Evolutionary conservation across 2,329 filamentous ascomycete genomes (phyloP), one percentile per base, ranked within the genome.

Genomic region (Botrytis sinoallii): DNA sequence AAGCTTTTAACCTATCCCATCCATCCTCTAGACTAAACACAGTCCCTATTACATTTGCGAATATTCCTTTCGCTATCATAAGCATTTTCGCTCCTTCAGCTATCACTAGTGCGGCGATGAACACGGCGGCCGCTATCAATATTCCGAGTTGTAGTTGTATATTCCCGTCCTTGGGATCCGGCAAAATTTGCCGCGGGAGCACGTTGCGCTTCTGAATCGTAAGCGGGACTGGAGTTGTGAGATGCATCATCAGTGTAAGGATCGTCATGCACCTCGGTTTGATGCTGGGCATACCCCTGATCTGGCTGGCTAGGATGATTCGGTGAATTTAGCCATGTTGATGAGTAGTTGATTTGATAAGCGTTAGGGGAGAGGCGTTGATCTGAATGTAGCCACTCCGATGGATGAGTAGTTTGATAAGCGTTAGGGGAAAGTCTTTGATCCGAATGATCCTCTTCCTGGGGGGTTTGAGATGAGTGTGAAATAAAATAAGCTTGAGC

Each of bases 21-120:
- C 52, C 25, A 55, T 55, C 52, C n/a, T 55, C 14, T 8, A 8
- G 5, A 18, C n/a, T 3, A n/a, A 52, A 12, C 48, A 14, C 1
- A 46, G 9, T 22, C 44, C 44, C 44, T 46, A 46, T 46, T 9
- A 22, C 44, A 46, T 22, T 46, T 22, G 18, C 1, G 18, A 46
- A 22, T 22, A 7, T 46, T 0, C 1, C 25, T 52, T 55, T 55
- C n/a, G 52, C 48, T 55, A 9, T 5, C 6, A 9, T 25, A 7
- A 29, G 14, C 0, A 29, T 12, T 52, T 7, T 29, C 18, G 52
- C n/a, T 1, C n/a, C 52, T 55, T 16, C 52, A 6, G n/a, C 52
- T 29, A 8, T 14, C 16, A 55, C n/a, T n/a, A 29, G 1, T 3
- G 18, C n/a, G 0, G 14, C 52, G n/a, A 29, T 0, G 6, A 8